Evolutionary conservation across 768 basidiomycete genomes (phyloP).

Genomic region (Amanita thiersii): DNA sequence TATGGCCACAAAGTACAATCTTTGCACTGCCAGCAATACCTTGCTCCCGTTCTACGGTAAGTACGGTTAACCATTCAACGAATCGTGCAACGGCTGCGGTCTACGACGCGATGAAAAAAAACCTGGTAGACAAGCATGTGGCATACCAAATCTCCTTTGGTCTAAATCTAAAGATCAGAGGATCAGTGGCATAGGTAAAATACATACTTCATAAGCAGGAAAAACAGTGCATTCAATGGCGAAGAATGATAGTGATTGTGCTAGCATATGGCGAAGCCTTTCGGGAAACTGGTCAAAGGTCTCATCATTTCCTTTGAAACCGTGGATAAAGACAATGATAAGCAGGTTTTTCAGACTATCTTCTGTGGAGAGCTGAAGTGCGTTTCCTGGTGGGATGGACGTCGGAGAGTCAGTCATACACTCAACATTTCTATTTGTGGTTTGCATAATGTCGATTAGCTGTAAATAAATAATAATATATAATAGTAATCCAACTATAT

Average conservation of each 20-base stretch:
- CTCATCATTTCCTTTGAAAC: conserved; percentile 55
- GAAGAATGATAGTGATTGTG: conserved; percentile 49
- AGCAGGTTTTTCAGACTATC: conserved; percentile 34
- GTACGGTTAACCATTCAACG: conserved; percentile 87
- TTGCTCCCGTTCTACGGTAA: conserved; percentile 81
- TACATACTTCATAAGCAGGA: conserved; percentile 76
- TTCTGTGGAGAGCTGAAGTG: conserved; percentile 1
- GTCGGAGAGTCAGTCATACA: not conserved
- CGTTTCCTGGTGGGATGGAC: not conserved
- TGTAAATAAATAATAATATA: not conserved
- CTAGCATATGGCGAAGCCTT: conserved; percentile 67
- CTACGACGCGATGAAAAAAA: conserved; percentile 25
- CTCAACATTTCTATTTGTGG: conserved; percentile 1
- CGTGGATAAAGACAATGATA: conserved; percentile 74
- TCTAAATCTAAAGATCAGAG: conserved; percentile 32
- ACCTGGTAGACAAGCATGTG: not conserved
- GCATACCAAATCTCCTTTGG: conserved; percentile 82
- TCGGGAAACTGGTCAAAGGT: conserved; percentile 77
- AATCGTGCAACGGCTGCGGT: conserved; percentile 77
- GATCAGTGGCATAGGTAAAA: conserved; percentile 7
- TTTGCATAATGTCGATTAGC: too few relatives aligned
- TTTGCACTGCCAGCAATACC: conserved; percentile 72
- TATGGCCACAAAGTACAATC: conserved; percentile 86
- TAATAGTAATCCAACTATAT: not conserved
- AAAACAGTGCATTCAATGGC: conserved; percentile 73